Evolutionary conservation across 768 basidiomycete species (phyloP).

Genomic region (Nidularia sp.): DNA sequence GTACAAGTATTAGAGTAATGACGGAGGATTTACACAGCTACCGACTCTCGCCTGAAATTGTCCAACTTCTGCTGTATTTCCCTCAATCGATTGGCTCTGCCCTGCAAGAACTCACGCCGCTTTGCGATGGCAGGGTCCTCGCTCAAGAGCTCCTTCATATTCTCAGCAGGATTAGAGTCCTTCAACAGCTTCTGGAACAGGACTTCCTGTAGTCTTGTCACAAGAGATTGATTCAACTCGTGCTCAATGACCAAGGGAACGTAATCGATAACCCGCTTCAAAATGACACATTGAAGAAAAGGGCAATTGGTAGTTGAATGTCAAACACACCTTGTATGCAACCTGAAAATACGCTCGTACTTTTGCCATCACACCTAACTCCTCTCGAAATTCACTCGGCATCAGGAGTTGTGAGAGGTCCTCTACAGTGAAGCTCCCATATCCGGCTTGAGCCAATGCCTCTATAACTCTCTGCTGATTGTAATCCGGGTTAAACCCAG

Average conservation of each 20-base stretch:
- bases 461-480: too few species aligned
- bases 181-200: slow-evolving; percentile 23
- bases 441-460: too few species aligned
- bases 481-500: too few species aligned
- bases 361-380: slow-evolving; percentile 48
- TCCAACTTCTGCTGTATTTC: slow-evolving; percentile 29
- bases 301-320: too few species aligned
- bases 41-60: slow-evolving; percentile 6
- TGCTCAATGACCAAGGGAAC: slow-evolving; percentile 48
- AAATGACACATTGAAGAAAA: too few species aligned
- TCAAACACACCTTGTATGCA: slow-evolving; percentile 39
- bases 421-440: too few species aligned
- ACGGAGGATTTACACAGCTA: too few species aligned
- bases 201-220: slow-evolving; percentile 20
- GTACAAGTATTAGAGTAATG: too few species aligned
- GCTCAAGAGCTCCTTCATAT: slow-evolving; percentile 23
- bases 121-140: slow-evolving; percentile 33
- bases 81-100: slow-evolving; percentile 16
- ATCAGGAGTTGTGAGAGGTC: too few species aligned
- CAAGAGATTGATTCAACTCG: slow-evolving; percentile 35
- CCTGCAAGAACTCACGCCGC: slow-evolving; percentile 23
- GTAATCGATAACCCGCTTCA: slow-evolving; percentile 52
- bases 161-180: slow-evolving; percentile 12
- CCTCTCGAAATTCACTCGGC: slow-evolving; percentile 23
- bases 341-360: slow-evolving; percentile 56